Percentiles rank a stretch among this genome's conserved stretches.
Evolutionary conservation across 139 green algal genomes (phyloP).

Genomic region (Coelastrella sp.): DNA sequence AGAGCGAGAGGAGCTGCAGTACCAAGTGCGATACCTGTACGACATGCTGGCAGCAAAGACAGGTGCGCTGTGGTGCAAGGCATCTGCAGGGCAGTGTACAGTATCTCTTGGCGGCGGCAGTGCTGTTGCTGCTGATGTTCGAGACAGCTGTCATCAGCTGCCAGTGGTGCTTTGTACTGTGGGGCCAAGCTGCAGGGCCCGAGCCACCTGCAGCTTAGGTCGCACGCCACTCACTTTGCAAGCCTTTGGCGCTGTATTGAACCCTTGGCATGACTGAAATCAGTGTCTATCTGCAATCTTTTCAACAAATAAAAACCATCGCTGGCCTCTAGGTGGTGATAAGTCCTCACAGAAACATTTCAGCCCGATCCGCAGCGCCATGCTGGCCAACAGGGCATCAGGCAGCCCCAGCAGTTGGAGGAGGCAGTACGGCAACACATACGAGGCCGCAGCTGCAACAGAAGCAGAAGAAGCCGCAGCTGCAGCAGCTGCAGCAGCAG

Average conservation of each 20-base stretch:
- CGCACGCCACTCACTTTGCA: too few relatives aligned
- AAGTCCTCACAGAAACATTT: constrained; percentile 25
- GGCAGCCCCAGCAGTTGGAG: constrained; percentile 9
- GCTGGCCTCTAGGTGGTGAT: neutral
- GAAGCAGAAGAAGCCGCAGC: constrained; percentile 16
- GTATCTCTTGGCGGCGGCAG: too few relatives aligned
- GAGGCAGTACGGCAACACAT: neutral
- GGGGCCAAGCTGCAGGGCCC: too few relatives aligned
- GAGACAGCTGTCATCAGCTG: neutral
- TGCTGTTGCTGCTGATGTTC: neutral
- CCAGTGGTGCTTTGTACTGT: neutral
- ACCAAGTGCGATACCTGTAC: constrained; percentile 42
- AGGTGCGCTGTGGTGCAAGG: neutral
- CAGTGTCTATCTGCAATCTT: too few relatives aligned
- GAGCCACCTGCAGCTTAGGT: too few relatives aligned
- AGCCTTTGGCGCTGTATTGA: too few relatives aligned
- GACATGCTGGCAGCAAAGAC: constrained; percentile 26
- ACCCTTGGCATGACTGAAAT: too few relatives aligned
- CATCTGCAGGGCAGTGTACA: too few relatives aligned
- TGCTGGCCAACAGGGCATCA: constrained; percentile 17
- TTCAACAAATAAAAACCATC: neutral
- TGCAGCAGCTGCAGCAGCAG: constrained; percentile 16
- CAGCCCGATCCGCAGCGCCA: neutral
- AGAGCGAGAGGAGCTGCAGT: constrained; percentile 49
- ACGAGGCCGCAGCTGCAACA: neutral